Evolutionary conservation across 129 eudicot genomes (phyloP).

Genomic region (Arctium lappa): DNA sequence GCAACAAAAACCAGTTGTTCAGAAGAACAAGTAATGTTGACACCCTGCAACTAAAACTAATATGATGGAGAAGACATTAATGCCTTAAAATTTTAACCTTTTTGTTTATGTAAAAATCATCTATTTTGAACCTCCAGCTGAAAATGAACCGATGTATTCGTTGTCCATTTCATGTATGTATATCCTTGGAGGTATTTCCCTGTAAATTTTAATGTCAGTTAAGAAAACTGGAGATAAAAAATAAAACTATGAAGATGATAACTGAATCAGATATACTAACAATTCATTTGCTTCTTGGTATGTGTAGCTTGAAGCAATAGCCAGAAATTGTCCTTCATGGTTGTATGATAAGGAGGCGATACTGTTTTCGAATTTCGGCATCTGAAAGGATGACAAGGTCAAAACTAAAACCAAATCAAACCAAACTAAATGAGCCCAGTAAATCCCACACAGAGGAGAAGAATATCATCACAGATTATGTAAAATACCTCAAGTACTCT

Average conservation of each 20-base stretch:
- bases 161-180: conserved; percentile 57
- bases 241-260: not conserved
- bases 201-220: conserved; percentile 27
- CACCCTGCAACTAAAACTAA: conserved; percentile 1
- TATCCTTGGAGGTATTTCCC: conserved; percentile 76
- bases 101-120: conserved; percentile 1
- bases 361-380: conserved; percentile 70
- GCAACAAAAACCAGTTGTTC: not conserved
- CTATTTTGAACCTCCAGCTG: conserved; percentile 45
- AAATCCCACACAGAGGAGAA: not conserved
- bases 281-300: conserved; percentile 79
- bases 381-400: conserved; percentile 46
- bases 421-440: not conserved
- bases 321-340: conserved; percentile 61
- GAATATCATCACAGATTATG: not conserved
- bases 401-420: not conserved
- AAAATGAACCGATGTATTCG: conserved; percentile 25
- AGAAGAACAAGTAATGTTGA: not conserved
- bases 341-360: conserved; percentile 80
- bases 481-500: conserved; percentile 63
- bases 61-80: not conserved
- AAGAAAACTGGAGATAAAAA: not conserved
- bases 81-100: conserved; percentile 17
- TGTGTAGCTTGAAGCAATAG: conserved; percentile 82
- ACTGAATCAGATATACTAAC: conserved; percentile 39